A percentile compares a stretch with the other conserved stretches of the same genome.
Conservation (phyloP, 805 yeast species). For the Starmerella ratchasimensis region DNA sequence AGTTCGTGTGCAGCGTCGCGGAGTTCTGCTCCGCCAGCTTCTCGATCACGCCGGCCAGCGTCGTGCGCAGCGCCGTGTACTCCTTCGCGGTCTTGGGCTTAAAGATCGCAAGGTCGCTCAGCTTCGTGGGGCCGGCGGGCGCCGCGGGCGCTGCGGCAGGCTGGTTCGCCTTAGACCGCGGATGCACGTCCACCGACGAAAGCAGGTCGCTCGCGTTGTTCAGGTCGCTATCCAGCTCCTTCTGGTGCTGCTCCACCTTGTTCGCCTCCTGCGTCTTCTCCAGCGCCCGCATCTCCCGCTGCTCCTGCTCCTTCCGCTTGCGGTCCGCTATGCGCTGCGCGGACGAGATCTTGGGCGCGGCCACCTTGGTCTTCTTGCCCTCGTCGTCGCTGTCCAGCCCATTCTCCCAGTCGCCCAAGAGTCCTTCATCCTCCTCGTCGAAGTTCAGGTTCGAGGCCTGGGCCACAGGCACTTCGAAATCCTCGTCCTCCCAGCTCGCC, state of each 20-base stretch:
- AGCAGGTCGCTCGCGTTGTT: slow-evolving; percentile 87
- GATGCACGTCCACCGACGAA: slow-evolving; percentile 43
- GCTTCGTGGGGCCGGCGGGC: slow-evolving; percentile 26
- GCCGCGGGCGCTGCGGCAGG: slow-evolving; percentile 25
- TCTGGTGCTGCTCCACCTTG: slow-evolving; percentile 58
- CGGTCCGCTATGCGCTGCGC: slow-evolving; percentile 31
- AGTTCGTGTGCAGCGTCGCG: slow-evolving; percentile 51
- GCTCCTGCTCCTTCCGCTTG: slow-evolving; percentile 36
- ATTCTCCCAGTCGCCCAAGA: slow-evolving; percentile 83
- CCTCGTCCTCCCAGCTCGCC: slow-evolving; percentile 61
- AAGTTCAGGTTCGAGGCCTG: slow-evolving; percentile 65
- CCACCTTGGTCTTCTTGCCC: slow-evolving; percentile 21
- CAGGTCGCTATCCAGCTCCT: slow-evolving; percentile 73
- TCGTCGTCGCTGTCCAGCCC: slow-evolving; percentile 55
- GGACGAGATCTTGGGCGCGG: slow-evolving; percentile 34
- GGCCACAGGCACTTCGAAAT: slow-evolving; percentile 54
- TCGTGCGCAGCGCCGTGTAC: slow-evolving; percentile 61
- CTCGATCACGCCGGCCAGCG: slow-evolving; percentile 47
- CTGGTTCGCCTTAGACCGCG: slow-evolving; percentile 27
- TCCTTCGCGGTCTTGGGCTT: slow-evolving; percentile 69
- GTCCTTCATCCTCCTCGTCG: slow-evolving; percentile 64
- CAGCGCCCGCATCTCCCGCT: slow-evolving; percentile 33
- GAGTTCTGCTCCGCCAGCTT: slow-evolving; percentile 45
- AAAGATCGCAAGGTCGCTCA: slow-evolving; percentile 47
- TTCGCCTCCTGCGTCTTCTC: slow-evolving; percentile 44